A percentile compares a stretch with the other conserved stretches of the same genome.
phyloP scores from a whole-genome alignment of 2,329 filamentous ascomycete genomes.

The Mollisiaceae sp. region DNA sequence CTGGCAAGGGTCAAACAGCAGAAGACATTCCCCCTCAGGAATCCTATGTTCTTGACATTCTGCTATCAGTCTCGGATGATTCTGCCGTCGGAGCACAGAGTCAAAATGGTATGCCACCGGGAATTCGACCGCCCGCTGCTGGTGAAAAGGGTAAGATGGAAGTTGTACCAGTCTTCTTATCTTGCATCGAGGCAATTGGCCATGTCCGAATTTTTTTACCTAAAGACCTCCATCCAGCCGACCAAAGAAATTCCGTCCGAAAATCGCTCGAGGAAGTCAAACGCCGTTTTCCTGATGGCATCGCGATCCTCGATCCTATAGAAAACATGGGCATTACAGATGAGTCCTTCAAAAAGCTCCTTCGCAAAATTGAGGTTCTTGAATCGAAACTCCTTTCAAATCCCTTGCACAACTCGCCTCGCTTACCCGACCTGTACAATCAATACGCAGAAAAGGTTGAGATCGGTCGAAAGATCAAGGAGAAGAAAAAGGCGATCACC shows the following conservation, averaged over 20 bases:
- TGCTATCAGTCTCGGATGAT: slow-evolving; percentile 67
- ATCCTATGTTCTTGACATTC: slow-evolving; percentile 80
- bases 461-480: slow-evolving; percentile 79
- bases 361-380: slow-evolving; percentile 95
- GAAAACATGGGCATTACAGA: slow-evolving; percentile 96
- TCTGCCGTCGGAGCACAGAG: slow-evolving; percentile 58
- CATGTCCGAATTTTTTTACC: slow-evolving; percentile 85
- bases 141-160: slow-evolving; percentile 75
- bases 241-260: slow-evolving; percentile 71
- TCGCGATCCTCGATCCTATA: slow-evolving; percentile 88
- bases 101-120: slow-evolving; percentile 67
- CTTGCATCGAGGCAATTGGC: slow-evolving; percentile 82
- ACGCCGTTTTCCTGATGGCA: slow-evolving; percentile 88
- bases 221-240: slow-evolving; percentile 70
- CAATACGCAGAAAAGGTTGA: slow-evolving; percentile 84
- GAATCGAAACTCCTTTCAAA: slow-evolving; percentile 89
- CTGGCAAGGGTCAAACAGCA: slow-evolving; percentile 65
- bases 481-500: slow-evolving; percentile 83
- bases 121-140: slow-evolving; percentile 62
- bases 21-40: slow-evolving; percentile 76
- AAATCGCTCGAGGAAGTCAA: slow-evolving; percentile 78
- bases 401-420: slow-evolving; percentile 87
- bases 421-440: slow-evolving; percentile 82
- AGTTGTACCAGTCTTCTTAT: slow-evolving; percentile 84
- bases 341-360: slow-evolving; percentile 89